Evolutionary conservation across 75 land plant species (phyloP), one percentile per base, ranked within the genome.

Genomic region (Cupressus sempervirens): DNA sequence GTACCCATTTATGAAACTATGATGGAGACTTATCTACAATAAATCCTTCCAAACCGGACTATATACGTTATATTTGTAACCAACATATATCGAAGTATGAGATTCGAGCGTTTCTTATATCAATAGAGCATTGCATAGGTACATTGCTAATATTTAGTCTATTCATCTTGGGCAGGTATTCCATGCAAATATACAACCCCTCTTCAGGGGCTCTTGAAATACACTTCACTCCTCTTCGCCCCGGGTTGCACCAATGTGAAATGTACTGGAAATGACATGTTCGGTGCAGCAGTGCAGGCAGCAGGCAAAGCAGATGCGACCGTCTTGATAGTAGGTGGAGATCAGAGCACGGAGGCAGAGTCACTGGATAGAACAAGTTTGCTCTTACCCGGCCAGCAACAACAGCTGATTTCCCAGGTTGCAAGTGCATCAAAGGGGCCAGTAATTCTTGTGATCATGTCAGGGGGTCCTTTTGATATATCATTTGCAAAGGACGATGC

Each of bases 391-490:
- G 98, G 99, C 14, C 86, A 83, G 10, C 99, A 98, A 89, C 91
- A 91, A 87, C 91, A 93, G 84, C 91, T 98, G 12, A 90, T 98
- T 0, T 9, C 82, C 4, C 85, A 90, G 35, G 96, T 98, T 11
- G 93, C 95, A 20, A 83, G 50, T 35, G 94, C 93, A 30, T 90
- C 88, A 7, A 89, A 77, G 40, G 91, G 97, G 29, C 96, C 96
- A 0, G 83, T 87, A 12, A 75, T 93, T 9, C 79, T 98, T 48
- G 98, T 98, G 56, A 79, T 98, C 35, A 90, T 98, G 93, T 91
- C 89, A 20, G 98, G 96, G 36, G 98, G 97, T 8, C 94, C 99
- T 0, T 53, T 96, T 38, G 99, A 98, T 86, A 88, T 98, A 7
- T 72, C 94, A 5, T 93, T 92, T 80, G 95, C 96, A 13, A 90